Evolutionary conservation across 129 eudicot genomes (phyloP).

Genomic region (sunflower (Helianthus annuus)): DNA sequence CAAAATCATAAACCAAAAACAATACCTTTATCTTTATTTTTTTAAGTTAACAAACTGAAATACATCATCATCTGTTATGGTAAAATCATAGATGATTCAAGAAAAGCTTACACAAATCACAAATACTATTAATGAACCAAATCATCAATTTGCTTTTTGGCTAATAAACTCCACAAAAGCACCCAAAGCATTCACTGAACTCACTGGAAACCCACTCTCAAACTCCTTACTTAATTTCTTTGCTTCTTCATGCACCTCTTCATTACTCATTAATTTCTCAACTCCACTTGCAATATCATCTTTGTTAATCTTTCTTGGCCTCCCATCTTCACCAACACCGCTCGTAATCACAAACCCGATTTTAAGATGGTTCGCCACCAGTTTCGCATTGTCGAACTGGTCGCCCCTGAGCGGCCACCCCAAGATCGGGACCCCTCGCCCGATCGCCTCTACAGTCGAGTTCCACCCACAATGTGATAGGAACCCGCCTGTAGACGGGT

Average conservation of each 20-base stretch:
- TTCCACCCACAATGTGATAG: constrained; percentile 93
- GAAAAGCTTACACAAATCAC: not conserved
- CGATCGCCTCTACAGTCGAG: constrained; percentile 74
- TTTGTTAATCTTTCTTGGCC: constrained; percentile 39
- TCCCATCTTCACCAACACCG: constrained; percentile 27
- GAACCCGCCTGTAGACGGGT: constrained; percentile 74
- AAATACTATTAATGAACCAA: not conserved
- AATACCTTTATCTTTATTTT: too few relatives aligned
- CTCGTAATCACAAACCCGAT: constrained; percentile 41
- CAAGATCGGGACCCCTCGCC: constrained; percentile 66
- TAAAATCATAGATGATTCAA: not conserved
- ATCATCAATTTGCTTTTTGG: constrained; percentile 29
- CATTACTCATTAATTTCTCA: constrained; percentile 54
- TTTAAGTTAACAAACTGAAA: not conserved
- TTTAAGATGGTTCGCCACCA: constrained; percentile 51
- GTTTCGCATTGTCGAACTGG: constrained; percentile 58
- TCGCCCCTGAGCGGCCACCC: constrained; percentile 88
- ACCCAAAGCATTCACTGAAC: constrained; percentile 61
- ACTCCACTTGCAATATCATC: constrained; percentile 52
- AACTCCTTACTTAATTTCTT: constrained; percentile 31
- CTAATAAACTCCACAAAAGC: constrained; percentile 54
- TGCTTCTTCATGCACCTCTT: constrained; percentile 49
- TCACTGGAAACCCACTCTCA: constrained; percentile 53
- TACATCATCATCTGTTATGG: not conserved
- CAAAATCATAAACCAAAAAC: too few relatives aligned